Conservation (phyloP, 768 basidiomycete species). For the Hypsizygus marmoreus region DNA sequence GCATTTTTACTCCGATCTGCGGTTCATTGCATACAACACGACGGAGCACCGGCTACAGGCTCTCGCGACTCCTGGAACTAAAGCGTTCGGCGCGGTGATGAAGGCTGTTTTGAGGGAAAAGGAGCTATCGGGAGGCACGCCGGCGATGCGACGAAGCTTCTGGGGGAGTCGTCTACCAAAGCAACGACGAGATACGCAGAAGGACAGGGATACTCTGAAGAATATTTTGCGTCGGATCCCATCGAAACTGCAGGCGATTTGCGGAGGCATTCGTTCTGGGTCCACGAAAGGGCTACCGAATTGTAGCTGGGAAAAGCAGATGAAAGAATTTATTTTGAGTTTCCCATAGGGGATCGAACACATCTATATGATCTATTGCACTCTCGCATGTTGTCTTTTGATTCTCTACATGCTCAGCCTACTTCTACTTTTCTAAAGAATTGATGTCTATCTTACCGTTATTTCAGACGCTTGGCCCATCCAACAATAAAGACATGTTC, state of each 20-base stretch:
- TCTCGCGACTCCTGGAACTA: slow-evolving; percentile 38
- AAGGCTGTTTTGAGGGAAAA: slow-evolving; percentile 38
- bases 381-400: no score
- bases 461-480: no score
- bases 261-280: slow-evolving; percentile 42
- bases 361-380: background rate
- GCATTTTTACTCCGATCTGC: slow-evolving; percentile 60
- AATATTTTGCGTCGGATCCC: slow-evolving; percentile 35
- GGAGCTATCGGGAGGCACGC: slow-evolving; percentile 3
- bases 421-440: no score
- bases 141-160: slow-evolving; percentile 13
- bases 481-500: no score
- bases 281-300: slow-evolving; percentile 34
- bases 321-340: slow-evolving; percentile 63
- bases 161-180: slow-evolving; percentile 12
- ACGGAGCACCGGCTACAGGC: slow-evolving; percentile 35
- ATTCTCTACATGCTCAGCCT: no score
- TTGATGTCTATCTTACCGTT: no score
- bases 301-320: slow-evolving; percentile 62
- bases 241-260: slow-evolving; percentile 35
- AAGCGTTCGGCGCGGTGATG: slow-evolving; percentile 45
- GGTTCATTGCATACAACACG: slow-evolving; percentile 49
- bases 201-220: slow-evolving; percentile 18
- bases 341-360: slow-evolving; percentile 47
- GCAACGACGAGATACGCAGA: slow-evolving; percentile 13